Conservation (phyloP, 176 grass and related monocot genomes). For the Tillandsia leiboldiana region DNA sequence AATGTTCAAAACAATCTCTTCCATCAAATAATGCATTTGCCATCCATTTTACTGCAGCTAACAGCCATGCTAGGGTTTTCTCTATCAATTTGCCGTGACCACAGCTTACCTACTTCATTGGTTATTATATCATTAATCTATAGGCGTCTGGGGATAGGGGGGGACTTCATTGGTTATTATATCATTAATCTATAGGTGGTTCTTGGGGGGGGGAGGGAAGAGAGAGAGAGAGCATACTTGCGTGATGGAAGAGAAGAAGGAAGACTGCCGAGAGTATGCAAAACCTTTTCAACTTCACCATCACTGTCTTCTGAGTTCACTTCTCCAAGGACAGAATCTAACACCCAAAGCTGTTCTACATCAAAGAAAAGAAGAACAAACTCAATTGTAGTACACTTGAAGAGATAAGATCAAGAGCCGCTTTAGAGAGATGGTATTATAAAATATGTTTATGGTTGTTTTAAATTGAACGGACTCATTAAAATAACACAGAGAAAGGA, state of each 20-base stretch:
- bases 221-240: constrained; percentile 41
- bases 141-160: background rate
- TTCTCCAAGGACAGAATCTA: constrained; percentile 87
- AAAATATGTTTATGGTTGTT: no score
- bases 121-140: background rate
- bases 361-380: constrained; percentile 22
- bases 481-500: no score
- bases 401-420: background rate
- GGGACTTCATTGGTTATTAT: no score
- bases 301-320: constrained; percentile 54
- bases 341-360: constrained; percentile 95
- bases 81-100: no score
- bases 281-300: constrained; percentile 79
- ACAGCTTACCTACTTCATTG: no score
- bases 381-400: background rate
- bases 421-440: no score
- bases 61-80: no score
- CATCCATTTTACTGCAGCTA: background rate
- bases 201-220: no score
- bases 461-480: no score
- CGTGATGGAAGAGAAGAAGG: constrained; percentile 64
- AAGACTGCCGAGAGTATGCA: constrained; percentile 60
- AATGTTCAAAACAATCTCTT: no score
- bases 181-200: no score
- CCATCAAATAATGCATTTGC: no score